phyloP scores from a whole-genome alignment of 1,139 yeast species.

The Candida neerlandica region DNA sequence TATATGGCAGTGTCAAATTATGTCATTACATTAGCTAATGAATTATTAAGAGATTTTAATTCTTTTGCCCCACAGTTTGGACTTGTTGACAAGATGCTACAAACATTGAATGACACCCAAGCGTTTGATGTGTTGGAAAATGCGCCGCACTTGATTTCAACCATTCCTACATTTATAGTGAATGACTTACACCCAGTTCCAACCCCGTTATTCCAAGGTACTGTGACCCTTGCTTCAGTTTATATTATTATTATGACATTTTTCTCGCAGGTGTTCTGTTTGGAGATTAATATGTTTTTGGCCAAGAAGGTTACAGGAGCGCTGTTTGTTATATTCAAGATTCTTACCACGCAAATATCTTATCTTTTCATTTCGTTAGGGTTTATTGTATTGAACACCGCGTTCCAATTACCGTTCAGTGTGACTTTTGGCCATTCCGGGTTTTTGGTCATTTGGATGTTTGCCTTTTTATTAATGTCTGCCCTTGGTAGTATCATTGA shows the following conservation, averaged over 20 bases:
- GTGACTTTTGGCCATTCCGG: slow-evolving; percentile 52
- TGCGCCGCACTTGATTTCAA: slow-evolving; percentile 29
- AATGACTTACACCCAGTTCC: slow-evolving; percentile 27
- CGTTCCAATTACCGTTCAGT: slow-evolving; percentile 40
- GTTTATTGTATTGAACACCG: slow-evolving; percentile 43
- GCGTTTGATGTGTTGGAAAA: slow-evolving; percentile 17
- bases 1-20: slow-evolving; percentile 31
- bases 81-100: slow-evolving; percentile 23
- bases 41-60: slow-evolving; percentile 18
- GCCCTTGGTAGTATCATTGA: slow-evolving; percentile 57
- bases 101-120: slow-evolving; percentile 24
- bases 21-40: slow-evolving; percentile 21
- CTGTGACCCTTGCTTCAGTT: slow-evolving; percentile 35
- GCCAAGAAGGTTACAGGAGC: slow-evolving; percentile 34
- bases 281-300: slow-evolving; percentile 29
- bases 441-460: slow-evolving; percentile 65
- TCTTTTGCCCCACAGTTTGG: slow-evolving; percentile 22
- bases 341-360: slow-evolving; percentile 43
- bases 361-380: slow-evolving; percentile 46
- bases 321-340: slow-evolving; percentile 42
- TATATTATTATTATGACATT: slow-evolving; percentile 30
- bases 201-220: slow-evolving; percentile 30
- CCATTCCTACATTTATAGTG: slow-evolving; percentile 25
- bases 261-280: slow-evolving; percentile 32
- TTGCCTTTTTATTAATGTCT: slow-evolving; percentile 47